phyloP scores from a whole-genome alignment of 1,284 basidiomycete genomes.

The Omphalotus olearius region DNA sequence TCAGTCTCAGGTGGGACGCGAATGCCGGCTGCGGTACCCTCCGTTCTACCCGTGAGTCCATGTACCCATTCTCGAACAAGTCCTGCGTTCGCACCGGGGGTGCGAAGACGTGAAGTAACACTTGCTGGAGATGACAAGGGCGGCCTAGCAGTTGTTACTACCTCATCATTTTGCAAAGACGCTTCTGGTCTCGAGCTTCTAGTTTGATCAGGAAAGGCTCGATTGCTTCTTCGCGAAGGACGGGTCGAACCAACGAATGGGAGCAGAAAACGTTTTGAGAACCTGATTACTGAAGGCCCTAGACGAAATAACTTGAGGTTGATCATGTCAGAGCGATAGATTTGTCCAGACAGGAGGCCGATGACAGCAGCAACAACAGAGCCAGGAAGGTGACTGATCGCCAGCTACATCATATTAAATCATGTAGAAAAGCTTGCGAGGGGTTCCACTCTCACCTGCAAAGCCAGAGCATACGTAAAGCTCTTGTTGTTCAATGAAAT shows the following conservation, averaged over 20 bases:
- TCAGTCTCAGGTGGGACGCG: slow-evolving; percentile 73
- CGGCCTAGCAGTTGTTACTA: slow-evolving; percentile 13
- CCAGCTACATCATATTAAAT: slow-evolving; percentile 43
- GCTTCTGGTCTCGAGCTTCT: not conserved
- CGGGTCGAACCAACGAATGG: slow-evolving; percentile 64
- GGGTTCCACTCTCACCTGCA: slow-evolving; percentile 44
- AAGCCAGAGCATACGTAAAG: slow-evolving; percentile 62
- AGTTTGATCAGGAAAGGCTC: slow-evolving; percentile 49
- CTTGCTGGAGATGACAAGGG: not conserved
- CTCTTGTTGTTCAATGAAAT: slow-evolving; percentile 74
- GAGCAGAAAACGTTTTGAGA: slow-evolving; percentile 49
- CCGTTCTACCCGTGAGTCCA: slow-evolving; percentile 8
- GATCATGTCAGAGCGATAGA: slow-evolving; percentile 78
- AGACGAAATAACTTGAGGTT: slow-evolving; percentile 75
- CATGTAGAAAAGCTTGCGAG: slow-evolving; percentile 3
- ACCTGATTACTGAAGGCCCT: slow-evolving; percentile 47
- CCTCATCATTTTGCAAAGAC: slow-evolving; percentile 8
- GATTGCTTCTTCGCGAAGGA: slow-evolving; percentile 43
- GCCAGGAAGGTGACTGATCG: slow-evolving; percentile 61
- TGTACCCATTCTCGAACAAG: slow-evolving; percentile 13
- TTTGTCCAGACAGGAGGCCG: slow-evolving; percentile 66
- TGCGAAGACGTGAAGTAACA: slow-evolving; percentile 7
- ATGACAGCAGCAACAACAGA: slow-evolving; percentile 56
- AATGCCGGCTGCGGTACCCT: slow-evolving; percentile 34
- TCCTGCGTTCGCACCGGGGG: slow-evolving; percentile 7